Conservation (phyloP, 768 basidiomycete genomes). For the Mycena olivaceomarginata region DNA sequence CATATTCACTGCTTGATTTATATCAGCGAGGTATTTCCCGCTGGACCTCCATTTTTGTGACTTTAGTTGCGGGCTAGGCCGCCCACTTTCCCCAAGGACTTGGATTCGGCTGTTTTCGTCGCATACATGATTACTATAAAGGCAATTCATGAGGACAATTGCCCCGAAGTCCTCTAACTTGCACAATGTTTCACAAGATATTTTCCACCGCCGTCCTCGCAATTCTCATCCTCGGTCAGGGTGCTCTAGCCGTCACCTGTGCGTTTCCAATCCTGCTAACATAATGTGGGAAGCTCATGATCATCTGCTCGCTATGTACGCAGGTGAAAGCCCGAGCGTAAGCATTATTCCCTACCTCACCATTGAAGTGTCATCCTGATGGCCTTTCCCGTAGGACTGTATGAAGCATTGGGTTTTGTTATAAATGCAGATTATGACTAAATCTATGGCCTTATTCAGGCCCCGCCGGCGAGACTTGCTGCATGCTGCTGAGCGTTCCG, state of each 20-base stretch:
- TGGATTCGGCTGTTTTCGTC: not conserved
- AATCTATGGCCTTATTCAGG: not conserved
- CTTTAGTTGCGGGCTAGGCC: not conserved
- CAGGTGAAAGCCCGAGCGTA: not conserved
- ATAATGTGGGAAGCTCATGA: no score
- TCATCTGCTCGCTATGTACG: not conserved
- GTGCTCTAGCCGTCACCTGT: no score
- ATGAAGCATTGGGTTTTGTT: not conserved
- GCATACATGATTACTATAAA: not conserved
- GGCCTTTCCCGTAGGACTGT: not conserved
- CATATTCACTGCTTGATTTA: not conserved
- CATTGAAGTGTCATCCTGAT: not conserved
- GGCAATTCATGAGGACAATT: not conserved
- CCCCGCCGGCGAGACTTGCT: not conserved
- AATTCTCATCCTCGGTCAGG: no score
- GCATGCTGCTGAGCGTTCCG: not conserved
- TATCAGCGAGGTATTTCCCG: not conserved
- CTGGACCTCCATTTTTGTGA: not conserved
- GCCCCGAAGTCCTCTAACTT: not conserved
- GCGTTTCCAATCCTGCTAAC: no score
- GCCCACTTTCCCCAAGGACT: not conserved
- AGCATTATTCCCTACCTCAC: not conserved
- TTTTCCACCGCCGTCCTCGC: slow-evolving; percentile 1
- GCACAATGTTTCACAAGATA: not conserved
- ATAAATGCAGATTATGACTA: not conserved